Conservation (phyloP, 2,329 filamentous ascomycete genomes). For the Saccharata proteae region DNA sequence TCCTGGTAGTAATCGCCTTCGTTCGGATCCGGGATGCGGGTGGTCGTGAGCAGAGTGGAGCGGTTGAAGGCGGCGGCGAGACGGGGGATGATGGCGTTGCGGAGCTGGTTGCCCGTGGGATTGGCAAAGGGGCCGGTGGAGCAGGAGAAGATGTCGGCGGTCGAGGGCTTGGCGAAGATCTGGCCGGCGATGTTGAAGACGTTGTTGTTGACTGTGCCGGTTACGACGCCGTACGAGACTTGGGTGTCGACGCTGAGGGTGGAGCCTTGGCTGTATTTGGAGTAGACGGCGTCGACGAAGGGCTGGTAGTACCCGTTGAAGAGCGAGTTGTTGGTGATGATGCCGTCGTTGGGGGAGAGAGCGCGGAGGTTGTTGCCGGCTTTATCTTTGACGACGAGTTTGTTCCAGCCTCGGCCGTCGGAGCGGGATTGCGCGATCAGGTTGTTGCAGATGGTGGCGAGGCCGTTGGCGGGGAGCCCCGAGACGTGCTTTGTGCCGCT, state of each 20-base stretch:
- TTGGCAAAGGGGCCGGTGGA: conserved; percentile 49
- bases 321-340: conserved; percentile 32
- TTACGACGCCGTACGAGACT: conserved; percentile 42
- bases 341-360: conserved; percentile 33
- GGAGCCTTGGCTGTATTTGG: conserved; percentile 31
- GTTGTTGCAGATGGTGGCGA: conserved; percentile 42
- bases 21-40: conserved; percentile 26
- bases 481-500: conserved; percentile 34
- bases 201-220: conserved; percentile 33
- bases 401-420: conserved; percentile 49
- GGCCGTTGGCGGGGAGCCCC: conserved; percentile 46
- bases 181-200: conserved; percentile 30
- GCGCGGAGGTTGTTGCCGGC: conserved; percentile 28
- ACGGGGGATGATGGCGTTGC: conserved; percentile 55
- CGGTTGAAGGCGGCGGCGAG: conserved; percentile 66
- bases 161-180: conserved; percentile 10
- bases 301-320: conserved; percentile 40
- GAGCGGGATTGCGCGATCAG: conserved; percentile 42
- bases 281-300: conserved; percentile 42
- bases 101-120: conserved; percentile 24
- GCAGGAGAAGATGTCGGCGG: conserved; percentile 48
- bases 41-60: conserved; percentile 47
- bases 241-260: conserved; percentile 53
- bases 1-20: conserved; percentile 22
- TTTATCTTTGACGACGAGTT: conserved; percentile 37